Conservation (phyloP, 257 asterid species). For the Solanum sitiens region DNA sequence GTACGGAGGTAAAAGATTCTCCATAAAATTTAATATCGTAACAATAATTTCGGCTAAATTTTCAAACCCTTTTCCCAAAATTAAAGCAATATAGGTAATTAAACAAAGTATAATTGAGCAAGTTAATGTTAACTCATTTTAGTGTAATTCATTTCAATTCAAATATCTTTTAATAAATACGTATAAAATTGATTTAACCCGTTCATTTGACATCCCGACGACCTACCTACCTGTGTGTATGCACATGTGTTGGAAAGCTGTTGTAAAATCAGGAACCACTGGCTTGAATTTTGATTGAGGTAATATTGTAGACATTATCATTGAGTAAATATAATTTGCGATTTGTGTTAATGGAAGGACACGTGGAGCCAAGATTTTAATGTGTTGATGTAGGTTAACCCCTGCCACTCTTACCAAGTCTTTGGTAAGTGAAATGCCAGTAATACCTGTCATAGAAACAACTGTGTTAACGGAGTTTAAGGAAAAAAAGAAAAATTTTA, state of each 20-base stretch:
- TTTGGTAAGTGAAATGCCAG: slow-evolving; percentile 44
- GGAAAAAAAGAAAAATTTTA: accelerated
- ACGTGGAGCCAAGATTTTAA: slow-evolving; percentile 36
- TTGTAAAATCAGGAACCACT: slow-evolving; percentile 37
- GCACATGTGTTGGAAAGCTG: slow-evolving; percentile 53
- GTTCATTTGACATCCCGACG: background rate
- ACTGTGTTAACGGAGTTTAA: too few relatives aligned
- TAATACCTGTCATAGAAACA: background rate
- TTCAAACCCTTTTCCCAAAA: background rate
- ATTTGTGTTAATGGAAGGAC: slow-evolving; percentile 51
- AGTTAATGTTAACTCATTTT: background rate
- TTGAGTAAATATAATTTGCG: slow-evolving; percentile 18
- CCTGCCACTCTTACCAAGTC: slow-evolving; percentile 50
- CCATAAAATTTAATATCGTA: too few relatives aligned
- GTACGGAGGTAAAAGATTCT: too few relatives aligned
- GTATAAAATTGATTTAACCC: background rate
- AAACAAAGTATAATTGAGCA: background rate
- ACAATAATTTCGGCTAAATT: too few relatives aligned
- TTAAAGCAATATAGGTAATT: background rate
- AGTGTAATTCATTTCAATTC: background rate
- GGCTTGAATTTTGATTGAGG: slow-evolving; percentile 8
- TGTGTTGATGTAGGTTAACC: slow-evolving; percentile 25
- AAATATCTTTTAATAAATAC: background rate
- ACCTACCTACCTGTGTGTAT: slow-evolving; percentile 17
- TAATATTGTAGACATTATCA: background rate